Conservation (phyloP, 2,329 filamentous ascomycete species). For the Fusarium musae region DNA sequence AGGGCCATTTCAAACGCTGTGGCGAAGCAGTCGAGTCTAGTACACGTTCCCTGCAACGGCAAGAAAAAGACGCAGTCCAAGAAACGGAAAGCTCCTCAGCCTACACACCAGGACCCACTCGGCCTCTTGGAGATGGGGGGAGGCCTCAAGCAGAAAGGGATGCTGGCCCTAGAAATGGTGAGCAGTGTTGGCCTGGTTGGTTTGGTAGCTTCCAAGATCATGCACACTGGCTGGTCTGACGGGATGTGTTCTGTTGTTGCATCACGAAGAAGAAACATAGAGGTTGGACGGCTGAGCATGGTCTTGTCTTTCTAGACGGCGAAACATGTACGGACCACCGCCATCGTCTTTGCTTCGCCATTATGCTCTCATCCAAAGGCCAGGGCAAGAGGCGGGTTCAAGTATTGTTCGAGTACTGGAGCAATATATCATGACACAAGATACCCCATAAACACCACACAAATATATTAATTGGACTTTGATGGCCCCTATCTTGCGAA, state of each 20-base stretch:
- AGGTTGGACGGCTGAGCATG: constrained; percentile 36
- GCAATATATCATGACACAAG: constrained; percentile 21
- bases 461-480: neutral
- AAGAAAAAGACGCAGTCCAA: constrained; percentile 5
- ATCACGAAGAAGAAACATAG: constrained; percentile 29
- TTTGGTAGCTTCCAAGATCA: constrained; percentile 73
- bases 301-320: constrained; percentile 34
- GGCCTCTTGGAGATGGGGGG: constrained; percentile 78
- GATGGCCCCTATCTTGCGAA: neutral
- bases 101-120: constrained; percentile 75
- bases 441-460: constrained; percentile 37
- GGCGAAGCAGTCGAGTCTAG: constrained; percentile 34
- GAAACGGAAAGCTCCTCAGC: constrained; percentile 12
- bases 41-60: constrained; percentile 14
- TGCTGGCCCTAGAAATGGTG: constrained; percentile 76
- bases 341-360: neutral
- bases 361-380: neutral
- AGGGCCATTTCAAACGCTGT: constrained; percentile 16
- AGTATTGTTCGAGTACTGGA: neutral
- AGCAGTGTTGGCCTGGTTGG: constrained; percentile 80
- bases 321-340: neutral
- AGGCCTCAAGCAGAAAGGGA: constrained; percentile 71
- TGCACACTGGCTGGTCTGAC: constrained; percentile 43
- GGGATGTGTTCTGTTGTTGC: constrained; percentile 34
- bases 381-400: neutral